These are phyloP conservation scores for Elongisporangium prolatum DNA, from an alignment of 352 stramenopile genomes.

Conservation along the genomic window DNA sequence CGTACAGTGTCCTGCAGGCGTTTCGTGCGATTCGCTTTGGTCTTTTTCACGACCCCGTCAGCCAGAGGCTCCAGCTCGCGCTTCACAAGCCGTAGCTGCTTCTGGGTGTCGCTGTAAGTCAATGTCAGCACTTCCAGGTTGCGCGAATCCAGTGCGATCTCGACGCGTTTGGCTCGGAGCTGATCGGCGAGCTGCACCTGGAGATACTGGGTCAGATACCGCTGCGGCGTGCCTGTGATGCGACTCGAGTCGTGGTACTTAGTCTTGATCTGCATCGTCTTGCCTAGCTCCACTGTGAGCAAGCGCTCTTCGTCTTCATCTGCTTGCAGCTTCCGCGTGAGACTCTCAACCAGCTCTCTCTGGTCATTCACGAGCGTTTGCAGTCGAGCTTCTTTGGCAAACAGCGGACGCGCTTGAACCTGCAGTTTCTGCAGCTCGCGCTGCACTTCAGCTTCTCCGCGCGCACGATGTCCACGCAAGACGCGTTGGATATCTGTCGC, in stretches of 20 bases:
- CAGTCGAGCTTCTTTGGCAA: slow-evolving; percentile 44
- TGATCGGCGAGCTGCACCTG: slow-evolving; percentile 88
- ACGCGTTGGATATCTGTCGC: slow-evolving; percentile 74
- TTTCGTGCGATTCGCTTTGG: slow-evolving; percentile 53
- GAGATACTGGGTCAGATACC: slow-evolving; percentile 91
- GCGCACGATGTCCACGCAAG: slow-evolving; percentile 73
- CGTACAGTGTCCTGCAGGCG: slow-evolving; percentile 74
- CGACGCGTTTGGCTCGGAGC: slow-evolving; percentile 62
- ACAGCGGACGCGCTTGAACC: slow-evolving; percentile 67
- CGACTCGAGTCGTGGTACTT: slow-evolving; percentile 84
- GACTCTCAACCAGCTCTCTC: slow-evolving; percentile 35
- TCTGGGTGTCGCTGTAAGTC: slow-evolving; percentile 56
- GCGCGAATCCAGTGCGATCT: slow-evolving; percentile 49
- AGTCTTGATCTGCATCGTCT: slow-evolving; percentile 80
- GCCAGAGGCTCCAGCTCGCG: slow-evolving; percentile 87
- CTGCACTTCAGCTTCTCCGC: slow-evolving; percentile 59
- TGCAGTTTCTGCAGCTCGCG: slow-evolving; percentile 74
- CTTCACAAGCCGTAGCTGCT: slow-evolving; percentile 58
- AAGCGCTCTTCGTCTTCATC: slow-evolving; percentile 52
- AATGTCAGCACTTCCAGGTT: slow-evolving; percentile 53
- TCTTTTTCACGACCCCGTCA: slow-evolving; percentile 73
- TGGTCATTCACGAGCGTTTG: slow-evolving; percentile 39
- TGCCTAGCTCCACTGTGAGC: slow-evolving; percentile 70
- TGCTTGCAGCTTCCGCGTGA: slow-evolving; percentile 26
- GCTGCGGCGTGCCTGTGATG: slow-evolving; percentile 85